phyloP scores from a whole-genome alignment of 768 basidiomycete species.

The Paxillus ammoniavirescens region DNA sequence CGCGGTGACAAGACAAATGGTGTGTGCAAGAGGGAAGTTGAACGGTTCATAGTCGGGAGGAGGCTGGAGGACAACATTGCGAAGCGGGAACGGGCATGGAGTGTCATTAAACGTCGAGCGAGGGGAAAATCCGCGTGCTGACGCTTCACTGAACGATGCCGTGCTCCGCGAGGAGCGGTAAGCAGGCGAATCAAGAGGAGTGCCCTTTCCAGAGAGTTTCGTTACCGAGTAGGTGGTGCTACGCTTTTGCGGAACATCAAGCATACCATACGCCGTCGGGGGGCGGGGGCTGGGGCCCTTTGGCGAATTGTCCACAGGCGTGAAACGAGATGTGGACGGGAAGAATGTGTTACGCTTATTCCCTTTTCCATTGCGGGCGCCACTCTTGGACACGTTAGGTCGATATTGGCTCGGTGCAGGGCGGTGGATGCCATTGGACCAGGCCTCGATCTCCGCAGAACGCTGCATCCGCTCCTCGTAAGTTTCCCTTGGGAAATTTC shows the following conservation, averaged over 20 bases:
- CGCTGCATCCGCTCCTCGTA: conserved; percentile 91
- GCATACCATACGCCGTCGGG: conserved; percentile 61
- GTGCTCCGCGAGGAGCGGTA: conserved; percentile 79
- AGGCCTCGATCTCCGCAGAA: conserved; percentile 88
- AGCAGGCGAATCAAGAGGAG: conserved; percentile 70
- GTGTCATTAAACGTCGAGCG: conserved; percentile 61
- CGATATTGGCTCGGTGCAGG: conserved; percentile 89
- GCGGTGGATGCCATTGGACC: conserved; percentile 94
- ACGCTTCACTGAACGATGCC: conserved; percentile 61
- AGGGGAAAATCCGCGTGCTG: conserved; percentile 26
- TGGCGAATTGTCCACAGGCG: conserved; percentile 62
- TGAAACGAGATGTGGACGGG: conserved; percentile 71
- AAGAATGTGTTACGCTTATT: conserved; percentile 59
- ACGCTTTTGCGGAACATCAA: conserved; percentile 65
- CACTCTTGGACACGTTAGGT: conserved; percentile 81
- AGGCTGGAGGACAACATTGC: conserved; percentile 90
- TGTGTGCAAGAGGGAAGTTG: conserved; percentile 91
- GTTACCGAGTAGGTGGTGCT: conserved; percentile 49
- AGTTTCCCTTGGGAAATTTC: conserved; percentile 90
- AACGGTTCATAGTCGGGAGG: conserved; percentile 90
- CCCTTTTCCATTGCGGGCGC: conserved; percentile 48
- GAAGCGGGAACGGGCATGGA: conserved; percentile 90
- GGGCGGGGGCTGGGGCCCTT: conserved; percentile 55
- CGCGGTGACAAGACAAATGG: conserved; percentile 95
- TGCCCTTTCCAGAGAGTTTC: conserved; percentile 45